Base-by-base conservation (phyloP, 202 grass and related monocot genomes). In the Panicum virgatum region DNA sequence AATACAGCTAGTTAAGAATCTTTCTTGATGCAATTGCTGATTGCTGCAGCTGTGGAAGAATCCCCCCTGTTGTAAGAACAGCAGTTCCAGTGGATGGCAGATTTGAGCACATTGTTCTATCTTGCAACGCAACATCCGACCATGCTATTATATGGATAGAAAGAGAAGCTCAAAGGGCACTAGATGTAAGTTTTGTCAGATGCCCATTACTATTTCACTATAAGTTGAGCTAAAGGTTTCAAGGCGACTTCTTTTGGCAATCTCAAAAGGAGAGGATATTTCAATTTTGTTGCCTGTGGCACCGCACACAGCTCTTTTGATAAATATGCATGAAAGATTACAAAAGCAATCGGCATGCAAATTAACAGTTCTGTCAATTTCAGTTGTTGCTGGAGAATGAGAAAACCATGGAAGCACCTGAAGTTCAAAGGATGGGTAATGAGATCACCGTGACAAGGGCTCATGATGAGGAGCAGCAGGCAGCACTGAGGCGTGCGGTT, bases 111-210 rank as follows among this genome's bases (percentile, higher is more conserved):
- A 86, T 98, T 78, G 84, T 98, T 73, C 92, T 95, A 38, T 95
- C 95, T 47, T 94, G 88, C 84, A 98, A 98, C 66, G 87, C 92
- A 5, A 98, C 83, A 16, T 83, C 90, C 20, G 92, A 95, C 47
- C 95, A 98, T 94, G 90, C 86, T 62, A 93, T 98, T 81, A 98
- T 98, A 85, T 98, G 95, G 95, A 98, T 98, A 38, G 90, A 98
- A 82, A 93, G 95, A 88, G 95, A 93, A 83, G 84, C 90, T 44
- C 86, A 94, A 78, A 91, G 53, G 12, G 88, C 88, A 22, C 44
- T 98, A 32, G 77, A 98, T 82, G 95, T 58, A 58, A 58, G 54
- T 58, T 57, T 34, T 57, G 11, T 57, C 11, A 32, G 9, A 9
- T 12, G 46, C 34, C 44, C 30, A 66, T 37, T 26, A 64, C 36